These are phyloP conservation scores for Aspergillus tubingensis DNA, from an alignment of 2,329 filamentous ascomycete species.

Conservation along the genomic window DNA sequence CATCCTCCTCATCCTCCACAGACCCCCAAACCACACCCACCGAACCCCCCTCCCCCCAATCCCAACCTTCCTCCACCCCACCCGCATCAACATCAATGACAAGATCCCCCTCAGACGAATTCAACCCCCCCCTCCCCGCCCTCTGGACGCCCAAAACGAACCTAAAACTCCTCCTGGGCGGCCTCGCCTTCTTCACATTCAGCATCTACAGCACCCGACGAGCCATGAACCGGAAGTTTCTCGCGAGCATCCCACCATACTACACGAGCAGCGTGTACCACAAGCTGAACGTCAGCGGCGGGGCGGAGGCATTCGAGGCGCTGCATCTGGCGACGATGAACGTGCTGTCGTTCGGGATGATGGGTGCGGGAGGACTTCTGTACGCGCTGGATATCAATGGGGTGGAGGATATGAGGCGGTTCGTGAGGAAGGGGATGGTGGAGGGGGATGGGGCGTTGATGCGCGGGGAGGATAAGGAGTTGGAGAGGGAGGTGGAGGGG, in stretches of 20 bases:
- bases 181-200: slow-evolving; percentile 72
- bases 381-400: slow-evolving; percentile 77
- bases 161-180: slow-evolving; percentile 66
- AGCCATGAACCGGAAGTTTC: slow-evolving; percentile 62
- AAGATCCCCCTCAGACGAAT: not conserved
- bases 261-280: slow-evolving; percentile 58
- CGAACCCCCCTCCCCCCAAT: slow-evolving; percentile 17
- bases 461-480: slow-evolving; percentile 26
- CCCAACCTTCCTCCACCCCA: slow-evolving; percentile 3
- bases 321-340: slow-evolving; percentile 86
- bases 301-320: slow-evolving; percentile 76
- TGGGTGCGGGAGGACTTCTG: slow-evolving; percentile 70
- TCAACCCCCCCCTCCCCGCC: slow-evolving; percentile 15
- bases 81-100: too few relatives aligned
- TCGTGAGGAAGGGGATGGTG: slow-evolving; percentile 61
- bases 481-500: slow-evolving; percentile 56
- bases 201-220: slow-evolving; percentile 72
- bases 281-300: slow-evolving; percentile 57
- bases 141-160: slow-evolving; percentile 28
- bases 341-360: slow-evolving; percentile 72
- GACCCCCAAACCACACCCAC: slow-evolving; percentile 4
- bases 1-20: slow-evolving; percentile 17
- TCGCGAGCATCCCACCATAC: slow-evolving; percentile 67
- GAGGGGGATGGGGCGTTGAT: slow-evolving; percentile 53
- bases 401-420: slow-evolving; percentile 64